Conservation (phyloP, 352 stramenopile species). For the Globisporangium apiculatum region DNA sequence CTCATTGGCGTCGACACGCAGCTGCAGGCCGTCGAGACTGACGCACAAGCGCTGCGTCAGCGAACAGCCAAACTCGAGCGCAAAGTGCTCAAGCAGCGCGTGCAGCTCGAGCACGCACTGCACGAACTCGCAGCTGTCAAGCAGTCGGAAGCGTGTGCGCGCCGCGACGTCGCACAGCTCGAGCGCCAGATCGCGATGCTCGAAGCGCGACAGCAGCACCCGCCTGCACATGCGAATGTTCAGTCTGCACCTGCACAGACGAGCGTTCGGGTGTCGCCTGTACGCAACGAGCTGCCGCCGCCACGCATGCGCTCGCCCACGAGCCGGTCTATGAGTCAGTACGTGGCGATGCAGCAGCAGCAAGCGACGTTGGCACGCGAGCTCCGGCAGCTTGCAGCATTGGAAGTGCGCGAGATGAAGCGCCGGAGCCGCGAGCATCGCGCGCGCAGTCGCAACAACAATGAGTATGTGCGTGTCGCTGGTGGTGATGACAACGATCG, state of each 20-base stretch:
- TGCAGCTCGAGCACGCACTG: conserved; percentile 20
- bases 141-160: conserved; percentile 17
- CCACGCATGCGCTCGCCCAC: conserved; percentile 1
- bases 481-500: too few species aligned
- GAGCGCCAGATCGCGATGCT: conserved; percentile 22
- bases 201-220: background rate
- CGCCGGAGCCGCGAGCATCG: conserved; percentile 11
- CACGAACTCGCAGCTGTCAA: conserved; percentile 8
- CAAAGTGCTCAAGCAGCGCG: conserved; percentile 26
- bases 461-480: too few species aligned
- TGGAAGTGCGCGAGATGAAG: conserved; percentile 32
- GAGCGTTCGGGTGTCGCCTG: too few species aligned
- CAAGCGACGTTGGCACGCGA: conserved; percentile 27
- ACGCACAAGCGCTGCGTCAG: conserved; percentile 7
- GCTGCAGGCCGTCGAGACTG: conserved; percentile 12
- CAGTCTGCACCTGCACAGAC: too few species aligned
- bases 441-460: background rate
- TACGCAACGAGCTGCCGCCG: background rate
- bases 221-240: too few species aligned
- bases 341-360: conserved; percentile 22
- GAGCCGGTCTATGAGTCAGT: conserved; percentile 12
- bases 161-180: conserved; percentile 21
- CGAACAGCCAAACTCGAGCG: conserved; percentile 16
- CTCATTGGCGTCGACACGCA: conserved; percentile 15
- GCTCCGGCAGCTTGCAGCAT: conserved; percentile 22